Conservation (phyloP, 768 basidiomycete genomes). For the Mrakia gelida region DNA sequence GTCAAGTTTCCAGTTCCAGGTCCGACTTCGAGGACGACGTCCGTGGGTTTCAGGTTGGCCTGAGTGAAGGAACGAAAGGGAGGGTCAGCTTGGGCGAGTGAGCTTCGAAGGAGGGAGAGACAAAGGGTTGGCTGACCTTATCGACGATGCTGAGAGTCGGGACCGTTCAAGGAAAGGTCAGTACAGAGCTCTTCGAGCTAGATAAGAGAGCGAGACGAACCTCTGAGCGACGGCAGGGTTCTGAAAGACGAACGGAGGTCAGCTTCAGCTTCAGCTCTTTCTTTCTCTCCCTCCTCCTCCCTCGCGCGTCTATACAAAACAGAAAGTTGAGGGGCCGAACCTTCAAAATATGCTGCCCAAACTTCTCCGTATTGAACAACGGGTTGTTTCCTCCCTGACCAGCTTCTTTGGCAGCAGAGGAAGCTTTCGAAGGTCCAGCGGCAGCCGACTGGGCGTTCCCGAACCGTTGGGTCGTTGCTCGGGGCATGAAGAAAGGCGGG, state of each 20-base stretch:
- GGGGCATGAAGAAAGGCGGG: slow-evolving; percentile 61
- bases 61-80: slow-evolving; percentile 43
- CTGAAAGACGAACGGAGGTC: slow-evolving; percentile 1
- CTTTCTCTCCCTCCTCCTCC: background rate
- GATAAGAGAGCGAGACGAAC: slow-evolving; percentile 4
- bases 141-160: slow-evolving; percentile 67
- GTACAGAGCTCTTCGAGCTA: background rate
- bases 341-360: slow-evolving; percentile 97
- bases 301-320: background rate
- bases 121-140: slow-evolving; percentile 47
- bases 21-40: slow-evolving; percentile 90
- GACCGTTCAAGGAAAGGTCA: background rate
- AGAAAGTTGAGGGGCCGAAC: slow-evolving; percentile 48
- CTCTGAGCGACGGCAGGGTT: slow-evolving; percentile 28
- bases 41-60: slow-evolving; percentile 88
- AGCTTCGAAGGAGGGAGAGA: background rate
- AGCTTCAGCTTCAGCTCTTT: background rate
- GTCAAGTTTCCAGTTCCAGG: slow-evolving; percentile 66
- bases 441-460: slow-evolving; percentile 47
- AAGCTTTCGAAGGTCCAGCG: slow-evolving; percentile 21
- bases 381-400: slow-evolving; percentile 57
- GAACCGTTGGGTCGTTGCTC: slow-evolving; percentile 71
- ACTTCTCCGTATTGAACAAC: slow-evolving; percentile 81
- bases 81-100: background rate
- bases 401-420: slow-evolving; percentile 20